Evolutionary conservation across 2,329 filamentous ascomycete species (phyloP), one percentile per base, ranked within the genome.

Genomic region (Geosmithia flava): DNA sequence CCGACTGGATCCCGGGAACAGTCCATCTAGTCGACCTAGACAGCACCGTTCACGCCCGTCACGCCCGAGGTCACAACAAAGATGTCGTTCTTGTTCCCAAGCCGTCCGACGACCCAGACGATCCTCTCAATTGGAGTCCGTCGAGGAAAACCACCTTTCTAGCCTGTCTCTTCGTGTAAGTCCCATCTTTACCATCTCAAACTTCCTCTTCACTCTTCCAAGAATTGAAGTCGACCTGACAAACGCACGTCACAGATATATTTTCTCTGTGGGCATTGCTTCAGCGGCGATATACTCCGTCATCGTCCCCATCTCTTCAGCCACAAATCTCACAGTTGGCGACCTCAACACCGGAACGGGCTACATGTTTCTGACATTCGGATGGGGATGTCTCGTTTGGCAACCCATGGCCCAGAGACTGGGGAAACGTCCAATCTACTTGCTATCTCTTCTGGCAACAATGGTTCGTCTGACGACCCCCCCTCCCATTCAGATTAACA

Each of bases 51-150:
- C 55, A 53, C 1, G 56, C 61, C 42, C 58, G 54, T 7, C 67
- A 68, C 51, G 59, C 61, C 3, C 10, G 17, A 1, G 50, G 47
- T 20, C n/a, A 20, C 8, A 16, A 49, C 8, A 19, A 42, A 20
- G 48, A 78, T 49, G 67, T 78, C 43, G 66, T 75, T 19, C 66
- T 79, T 23, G 68, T 70, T 3, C 75, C 75, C 3, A 68, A 72
- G 48, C 76, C 76, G n/a, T 73, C 71, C 13, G 59, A 66, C 47
- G 72, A 69, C 10, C 70, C 71, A 27, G 70, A 76, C 52, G 73
- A 76, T 54, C 73, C 73, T 19, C 61, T 76, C 50, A 72, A 74
- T 54, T 76, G 73, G 73, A 64, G 66, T 40, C 53, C 61, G 46
- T 53, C 60, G 46, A 68, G 72, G 53, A 73, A 74, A 56, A 20